A percentile compares a stretch with the other conserved stretches of the same genome.
Evolutionary conservation across 1,284 basidiomycete species (phyloP).

Genomic region (Cerioporus squamosus): DNA sequence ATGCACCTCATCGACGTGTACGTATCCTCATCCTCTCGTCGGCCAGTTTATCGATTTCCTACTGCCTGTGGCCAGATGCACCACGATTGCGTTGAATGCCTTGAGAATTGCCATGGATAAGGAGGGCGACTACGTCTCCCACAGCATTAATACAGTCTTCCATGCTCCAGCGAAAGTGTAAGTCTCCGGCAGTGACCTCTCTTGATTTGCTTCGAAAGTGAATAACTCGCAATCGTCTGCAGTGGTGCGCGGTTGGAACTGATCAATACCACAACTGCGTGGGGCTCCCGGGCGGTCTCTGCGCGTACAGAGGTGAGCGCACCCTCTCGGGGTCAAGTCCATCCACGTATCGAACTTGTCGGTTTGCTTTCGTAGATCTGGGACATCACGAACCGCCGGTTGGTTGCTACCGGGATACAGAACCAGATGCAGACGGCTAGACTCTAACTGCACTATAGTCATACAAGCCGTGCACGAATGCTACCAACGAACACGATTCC

Average conservation of each 20-base stretch:
- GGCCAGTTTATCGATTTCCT: no score
- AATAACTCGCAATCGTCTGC: neutral
- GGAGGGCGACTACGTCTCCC: slow-evolving; percentile 70
- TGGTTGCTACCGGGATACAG: slow-evolving; percentile 16
- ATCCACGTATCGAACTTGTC: neutral
- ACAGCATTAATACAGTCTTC: slow-evolving; percentile 65
- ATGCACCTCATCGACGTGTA: no score
- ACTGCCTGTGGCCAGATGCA: slow-evolving; percentile 45
- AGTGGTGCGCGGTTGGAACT: slow-evolving; percentile 10
- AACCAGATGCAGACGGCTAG: slow-evolving; percentile 10
- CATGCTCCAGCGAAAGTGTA: slow-evolving; percentile 65
- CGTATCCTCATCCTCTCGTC: no score
- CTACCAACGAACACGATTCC: no score
- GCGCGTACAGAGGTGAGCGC: slow-evolving; percentile 15
- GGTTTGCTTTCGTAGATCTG: slow-evolving; percentile 7
- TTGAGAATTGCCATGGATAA: slow-evolving; percentile 58
- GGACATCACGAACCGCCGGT: slow-evolving; percentile 19
- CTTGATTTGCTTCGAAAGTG: neutral
- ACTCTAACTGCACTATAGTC: no score
- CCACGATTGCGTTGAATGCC: slow-evolving; percentile 63
- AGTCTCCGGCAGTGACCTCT: neutral
- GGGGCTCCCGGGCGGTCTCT: slow-evolving; percentile 12
- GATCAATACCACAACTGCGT: slow-evolving; percentile 13
- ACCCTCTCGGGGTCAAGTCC: neutral
- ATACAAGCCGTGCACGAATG: no score